Evolutionary conservation across 1,284 basidiomycete species (phyloP).

Genomic region (Pyrrhoderma lamaoense): DNA sequence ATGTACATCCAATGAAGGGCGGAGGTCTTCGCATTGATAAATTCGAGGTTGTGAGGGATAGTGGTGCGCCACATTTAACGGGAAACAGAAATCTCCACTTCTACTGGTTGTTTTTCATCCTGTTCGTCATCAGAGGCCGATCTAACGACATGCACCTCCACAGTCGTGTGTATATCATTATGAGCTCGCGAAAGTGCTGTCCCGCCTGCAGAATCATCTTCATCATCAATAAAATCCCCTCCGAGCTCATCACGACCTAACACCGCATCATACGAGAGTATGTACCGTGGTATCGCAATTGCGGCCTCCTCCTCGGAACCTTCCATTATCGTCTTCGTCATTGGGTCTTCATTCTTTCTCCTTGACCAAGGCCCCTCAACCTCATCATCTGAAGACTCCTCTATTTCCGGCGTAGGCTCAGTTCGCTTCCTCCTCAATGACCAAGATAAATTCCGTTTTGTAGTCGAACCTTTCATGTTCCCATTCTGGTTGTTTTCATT

Average conservation of each 20-base stretch:
- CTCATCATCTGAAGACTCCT: constrained; percentile 10
- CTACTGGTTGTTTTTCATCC: not conserved
- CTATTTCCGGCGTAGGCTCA: not conserved
- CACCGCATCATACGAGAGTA: constrained; percentile 6
- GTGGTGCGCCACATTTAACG: not conserved
- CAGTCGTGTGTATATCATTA: constrained; percentile 11
- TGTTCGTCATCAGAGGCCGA: not conserved
- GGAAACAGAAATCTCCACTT: not conserved
- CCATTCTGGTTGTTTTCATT: not conserved
- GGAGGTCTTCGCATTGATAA: too few relatives aligned
- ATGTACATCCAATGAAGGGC: too few relatives aligned
- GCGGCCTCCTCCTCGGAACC: constrained; percentile 11
- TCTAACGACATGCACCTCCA: constrained; percentile 14
- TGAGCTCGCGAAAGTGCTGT: constrained; percentile 1
- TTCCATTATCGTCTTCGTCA: constrained; percentile 16
- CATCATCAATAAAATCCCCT: constrained; percentile 9
- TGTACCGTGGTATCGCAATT: not conserved
- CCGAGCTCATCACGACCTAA: constrained; percentile 5
- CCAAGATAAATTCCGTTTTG: not conserved
- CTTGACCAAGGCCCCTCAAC: constrained; percentile 10
- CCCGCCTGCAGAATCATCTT: too few relatives aligned
- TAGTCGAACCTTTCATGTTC: not conserved
- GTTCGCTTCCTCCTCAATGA: not conserved
- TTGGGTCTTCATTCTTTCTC: constrained; percentile 12
- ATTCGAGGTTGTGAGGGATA: not conserved